Percentiles rank a stretch among this genome's conserved stretches.
Conservation (phyloP, 2,329 filamentous ascomycete species). For the Botrytis sinoallii region DNA sequence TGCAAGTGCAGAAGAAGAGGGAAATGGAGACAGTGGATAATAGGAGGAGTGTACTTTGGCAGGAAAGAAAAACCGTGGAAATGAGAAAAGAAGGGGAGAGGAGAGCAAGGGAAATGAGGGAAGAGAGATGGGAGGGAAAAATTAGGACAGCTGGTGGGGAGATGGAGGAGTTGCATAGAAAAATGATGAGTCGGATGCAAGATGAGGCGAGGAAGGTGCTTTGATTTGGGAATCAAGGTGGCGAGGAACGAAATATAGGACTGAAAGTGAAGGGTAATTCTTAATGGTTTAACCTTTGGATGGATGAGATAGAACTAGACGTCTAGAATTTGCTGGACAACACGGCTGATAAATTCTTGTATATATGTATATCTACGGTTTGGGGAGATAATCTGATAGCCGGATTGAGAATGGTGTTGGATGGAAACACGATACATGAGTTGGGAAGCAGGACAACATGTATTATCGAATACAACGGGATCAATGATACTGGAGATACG, state of each 20-base stretch:
- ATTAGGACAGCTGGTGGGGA: constrained; percentile 73
- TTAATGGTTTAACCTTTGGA: constrained; percentile 3
- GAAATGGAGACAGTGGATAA: constrained; percentile 46
- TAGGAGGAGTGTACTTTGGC: constrained; percentile 55
- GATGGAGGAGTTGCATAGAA: constrained; percentile 72
- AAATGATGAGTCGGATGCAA: constrained; percentile 55
- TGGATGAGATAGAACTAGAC: neutral
- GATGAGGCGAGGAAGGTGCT: constrained; percentile 9
- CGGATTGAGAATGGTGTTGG: neutral
- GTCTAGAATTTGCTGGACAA: neutral
- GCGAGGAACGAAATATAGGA: neutral
- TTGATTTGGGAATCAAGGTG: neutral
- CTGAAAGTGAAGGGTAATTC: neutral
- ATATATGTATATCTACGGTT: neutral
- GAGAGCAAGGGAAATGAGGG: constrained; percentile 53
- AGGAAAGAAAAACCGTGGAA: constrained; percentile 54
- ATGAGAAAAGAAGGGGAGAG: constrained; percentile 56
- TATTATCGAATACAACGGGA: neutral
- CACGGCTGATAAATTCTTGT: neutral
- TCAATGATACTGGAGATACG: neutral
- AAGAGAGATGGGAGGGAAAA: constrained; percentile 64
- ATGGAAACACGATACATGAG: neutral
- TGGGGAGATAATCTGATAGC: neutral
- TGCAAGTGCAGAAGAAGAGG: constrained; percentile 42
- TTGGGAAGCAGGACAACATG: neutral